Evolutionary conservation across 169 alveolate genomes (phyloP).

Genomic region (Cryptosporidium baileyi): DNA sequence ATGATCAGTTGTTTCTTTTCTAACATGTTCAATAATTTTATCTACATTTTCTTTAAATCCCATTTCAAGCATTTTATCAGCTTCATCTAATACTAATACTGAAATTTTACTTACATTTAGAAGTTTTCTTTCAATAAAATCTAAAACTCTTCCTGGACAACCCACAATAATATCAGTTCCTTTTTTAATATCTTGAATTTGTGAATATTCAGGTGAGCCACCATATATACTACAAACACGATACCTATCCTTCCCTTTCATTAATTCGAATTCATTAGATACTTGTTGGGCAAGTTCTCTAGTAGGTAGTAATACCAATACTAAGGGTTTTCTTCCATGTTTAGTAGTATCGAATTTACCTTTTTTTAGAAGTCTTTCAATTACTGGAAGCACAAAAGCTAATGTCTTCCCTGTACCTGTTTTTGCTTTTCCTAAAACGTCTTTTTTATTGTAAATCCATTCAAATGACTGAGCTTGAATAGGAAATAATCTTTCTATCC

Average conservation of each 20-base stretch:
- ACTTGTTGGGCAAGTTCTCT: conserved; percentile 93
- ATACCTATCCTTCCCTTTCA: conserved; percentile 78
- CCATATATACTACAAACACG: conserved; percentile 83
- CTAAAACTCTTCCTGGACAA: conserved; percentile 90
- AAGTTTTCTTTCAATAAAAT: conserved; percentile 82
- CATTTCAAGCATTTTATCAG: conserved; percentile 87
- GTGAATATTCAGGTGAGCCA: conserved; percentile 83
- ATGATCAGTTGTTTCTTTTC: conserved; percentile 66
- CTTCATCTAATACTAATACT: conserved; percentile 81
- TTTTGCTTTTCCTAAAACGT: conserved; percentile 84
- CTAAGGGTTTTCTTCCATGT: conserved; percentile 76
- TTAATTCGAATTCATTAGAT: conserved; percentile 83
- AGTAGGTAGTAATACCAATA: conserved; percentile 90
- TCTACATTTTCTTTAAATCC: conserved; percentile 85
- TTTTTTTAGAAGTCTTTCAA: conserved; percentile 80
- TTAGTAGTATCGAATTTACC: conserved; percentile 73
- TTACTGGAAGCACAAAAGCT: conserved; percentile 84
- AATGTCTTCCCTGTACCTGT: conserved; percentile 90
- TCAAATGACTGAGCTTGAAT: conserved; percentile 83
- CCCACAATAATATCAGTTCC: conserved; percentile 88
- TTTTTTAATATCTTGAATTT: conserved; percentile 77
- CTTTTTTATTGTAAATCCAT: conserved; percentile 81
- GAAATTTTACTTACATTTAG: conserved; percentile 75
- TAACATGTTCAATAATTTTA: conserved; percentile 79
- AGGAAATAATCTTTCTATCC: conserved; percentile 79